phyloP scores from a whole-genome alignment of 345 rosid species.

The Hirschfeldia incana region DNA sequence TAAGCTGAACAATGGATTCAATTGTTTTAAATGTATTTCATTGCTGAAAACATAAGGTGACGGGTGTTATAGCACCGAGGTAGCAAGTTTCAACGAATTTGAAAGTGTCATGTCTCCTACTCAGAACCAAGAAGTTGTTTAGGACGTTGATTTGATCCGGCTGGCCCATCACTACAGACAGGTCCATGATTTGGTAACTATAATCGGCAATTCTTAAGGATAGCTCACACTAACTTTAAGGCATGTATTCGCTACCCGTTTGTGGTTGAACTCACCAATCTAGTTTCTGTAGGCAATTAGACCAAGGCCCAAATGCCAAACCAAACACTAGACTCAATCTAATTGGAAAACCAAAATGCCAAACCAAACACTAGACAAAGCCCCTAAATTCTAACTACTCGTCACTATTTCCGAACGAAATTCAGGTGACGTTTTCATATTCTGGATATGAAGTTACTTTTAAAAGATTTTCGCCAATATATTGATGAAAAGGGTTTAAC shows the following conservation, averaged over 20 bases:
- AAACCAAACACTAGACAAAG: background rate
- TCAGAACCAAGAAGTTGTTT: background rate
- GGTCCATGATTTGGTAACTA: background rate
- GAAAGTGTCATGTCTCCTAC: background rate
- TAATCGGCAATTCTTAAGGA: background rate
- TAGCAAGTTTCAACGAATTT: background rate
- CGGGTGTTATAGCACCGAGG: background rate
- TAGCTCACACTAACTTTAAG: background rate
- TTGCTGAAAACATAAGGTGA: background rate
- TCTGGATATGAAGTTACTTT: background rate
- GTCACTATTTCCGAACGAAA: background rate
- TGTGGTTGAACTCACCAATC: background rate
- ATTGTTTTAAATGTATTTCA: no score
- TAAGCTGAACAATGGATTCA: background rate
- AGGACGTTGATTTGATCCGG: background rate
- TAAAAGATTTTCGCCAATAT: background rate
- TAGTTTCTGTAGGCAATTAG: background rate
- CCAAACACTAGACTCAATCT: background rate
- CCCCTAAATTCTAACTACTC: background rate
- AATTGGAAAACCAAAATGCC: background rate
- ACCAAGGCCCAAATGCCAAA: background rate
- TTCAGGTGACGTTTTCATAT: background rate
- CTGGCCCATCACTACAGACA: background rate
- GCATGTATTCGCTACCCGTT: background rate
- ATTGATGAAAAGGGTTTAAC: background rate